Conservation (phyloP, 495 filamentous ascomycete species). For the Opeltia flavorubescens region DNA sequence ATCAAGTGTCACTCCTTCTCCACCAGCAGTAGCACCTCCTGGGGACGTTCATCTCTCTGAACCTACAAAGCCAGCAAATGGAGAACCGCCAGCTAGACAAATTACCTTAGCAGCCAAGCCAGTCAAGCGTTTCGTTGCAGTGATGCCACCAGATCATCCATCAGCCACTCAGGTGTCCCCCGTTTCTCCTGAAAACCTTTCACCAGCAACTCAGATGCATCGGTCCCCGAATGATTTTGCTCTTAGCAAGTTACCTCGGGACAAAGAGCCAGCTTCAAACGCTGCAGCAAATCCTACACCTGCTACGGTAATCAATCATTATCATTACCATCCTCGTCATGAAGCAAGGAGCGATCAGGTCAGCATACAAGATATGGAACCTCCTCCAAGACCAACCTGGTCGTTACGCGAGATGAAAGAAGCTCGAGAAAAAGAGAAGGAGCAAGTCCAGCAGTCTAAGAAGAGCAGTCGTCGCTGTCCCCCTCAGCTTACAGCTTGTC, state of each 20-base stretch:
- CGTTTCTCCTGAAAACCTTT: slow-evolving; percentile 14
- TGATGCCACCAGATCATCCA: slow-evolving; percentile 17
- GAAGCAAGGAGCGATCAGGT: slow-evolving; percentile 11
- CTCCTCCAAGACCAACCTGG: slow-evolving; percentile 20
- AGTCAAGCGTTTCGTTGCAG: slow-evolving; percentile 18
- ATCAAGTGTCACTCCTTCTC: neutral
- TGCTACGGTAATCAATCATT: neutral
- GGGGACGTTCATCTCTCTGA: neutral
- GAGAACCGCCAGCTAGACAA: slow-evolving; percentile 4
- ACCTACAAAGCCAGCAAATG: neutral
- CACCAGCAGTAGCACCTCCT: neutral
- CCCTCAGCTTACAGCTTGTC: slow-evolving; percentile 15
- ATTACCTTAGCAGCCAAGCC: slow-evolving; percentile 13
- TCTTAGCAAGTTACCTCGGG: slow-evolving; percentile 26
- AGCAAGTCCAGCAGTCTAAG: slow-evolving; percentile 42
- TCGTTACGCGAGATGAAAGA: slow-evolving; percentile 30
- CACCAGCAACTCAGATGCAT: slow-evolving; percentile 17
- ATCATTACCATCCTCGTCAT: neutral
- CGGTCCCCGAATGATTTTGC: neutral
- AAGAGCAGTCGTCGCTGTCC: slow-evolving; percentile 46
- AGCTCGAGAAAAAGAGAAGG: slow-evolving; percentile 44
- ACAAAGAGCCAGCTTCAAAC: neutral
- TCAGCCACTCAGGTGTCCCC: slow-evolving; percentile 12
- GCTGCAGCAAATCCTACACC: neutral
- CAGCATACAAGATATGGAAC: slow-evolving; percentile 13